Conservation (phyloP, 441 rosid genomes). For the Sinapis alba region DNA sequence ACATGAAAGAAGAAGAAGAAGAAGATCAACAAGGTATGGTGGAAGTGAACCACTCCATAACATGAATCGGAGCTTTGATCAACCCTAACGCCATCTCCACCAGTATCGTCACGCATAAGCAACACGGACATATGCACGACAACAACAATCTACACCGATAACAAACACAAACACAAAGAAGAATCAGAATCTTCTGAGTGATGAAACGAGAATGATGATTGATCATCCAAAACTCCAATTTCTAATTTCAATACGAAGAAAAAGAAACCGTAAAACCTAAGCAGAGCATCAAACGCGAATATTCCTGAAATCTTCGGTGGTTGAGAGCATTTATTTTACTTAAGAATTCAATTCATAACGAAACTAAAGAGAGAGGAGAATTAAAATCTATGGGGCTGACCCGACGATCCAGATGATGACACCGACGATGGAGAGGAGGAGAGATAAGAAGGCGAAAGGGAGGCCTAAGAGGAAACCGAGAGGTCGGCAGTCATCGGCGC, state of each 20-base stretch:
- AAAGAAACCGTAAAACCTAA: neutral
- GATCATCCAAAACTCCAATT: neutral
- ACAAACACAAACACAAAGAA: neutral
- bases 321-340: neutral
- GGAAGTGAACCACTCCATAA: slow-evolving; percentile 74
- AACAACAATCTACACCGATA: slow-evolving; percentile 48
- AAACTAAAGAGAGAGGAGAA: neutral
- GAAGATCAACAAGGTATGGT: slow-evolving; percentile 59
- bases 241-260: neutral
- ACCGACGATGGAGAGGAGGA: slow-evolving; percentile 71
- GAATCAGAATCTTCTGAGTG: slow-evolving; percentile 4
- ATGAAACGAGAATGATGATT: too few species aligned
- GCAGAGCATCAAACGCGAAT: neutral
- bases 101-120: slow-evolving; percentile 64
- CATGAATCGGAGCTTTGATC: slow-evolving; percentile 64
- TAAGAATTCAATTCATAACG: neutral
- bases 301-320: slow-evolving; percentile 2
- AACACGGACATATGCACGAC: slow-evolving; percentile 68
- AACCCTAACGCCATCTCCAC: slow-evolving; percentile 65
- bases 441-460: slow-evolving; percentile 81
- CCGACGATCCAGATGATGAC: slow-evolving; percentile 81
- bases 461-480: slow-evolving; percentile 86
- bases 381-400: slow-evolving; percentile 40
- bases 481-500: slow-evolving; percentile 81
- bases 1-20: slow-evolving; percentile 10